Evolutionary conservation across 2,329 filamentous ascomycete genomes (phyloP).

Genomic region (Lithohypha guttulata): DNA sequence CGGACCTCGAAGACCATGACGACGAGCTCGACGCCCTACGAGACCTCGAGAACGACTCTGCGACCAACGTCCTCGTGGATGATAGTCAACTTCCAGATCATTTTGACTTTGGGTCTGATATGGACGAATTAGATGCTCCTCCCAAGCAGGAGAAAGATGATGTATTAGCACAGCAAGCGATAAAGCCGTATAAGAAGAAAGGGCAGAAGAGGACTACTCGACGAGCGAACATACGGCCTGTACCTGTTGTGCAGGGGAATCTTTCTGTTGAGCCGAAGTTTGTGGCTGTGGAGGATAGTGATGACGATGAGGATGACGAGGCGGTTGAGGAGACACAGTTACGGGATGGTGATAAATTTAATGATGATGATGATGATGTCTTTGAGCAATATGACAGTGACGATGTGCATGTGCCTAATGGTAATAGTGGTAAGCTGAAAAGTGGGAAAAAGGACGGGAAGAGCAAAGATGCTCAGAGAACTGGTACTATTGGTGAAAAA

Average conservation of each 20-base stretch:
- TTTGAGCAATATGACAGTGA: constrained; percentile 10
- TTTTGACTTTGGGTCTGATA: too few species aligned
- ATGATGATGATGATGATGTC: constrained; percentile 6
- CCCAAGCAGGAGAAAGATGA: too few species aligned
- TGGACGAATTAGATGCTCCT: too few species aligned
- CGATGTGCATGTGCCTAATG: background rate
- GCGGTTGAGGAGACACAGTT: constrained; percentile 8
- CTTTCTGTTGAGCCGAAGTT: constrained; percentile 25
- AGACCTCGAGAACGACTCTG: constrained; percentile 31
- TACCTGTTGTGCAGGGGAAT: constrained; percentile 25
- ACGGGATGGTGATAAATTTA: background rate
- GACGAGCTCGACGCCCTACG: constrained; percentile 35
- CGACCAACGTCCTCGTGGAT: constrained; percentile 24
- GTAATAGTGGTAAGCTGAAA: background rate
- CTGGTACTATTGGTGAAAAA: constrained; percentile 1
- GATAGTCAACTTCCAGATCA: constrained; percentile 34
- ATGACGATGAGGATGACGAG: constrained; percentile 13
- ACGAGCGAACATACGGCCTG: constrained; percentile 34
- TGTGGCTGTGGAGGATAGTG: constrained; percentile 16
- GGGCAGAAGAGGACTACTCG: constrained; percentile 40
- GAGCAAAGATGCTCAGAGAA: background rate
- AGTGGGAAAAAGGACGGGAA: background rate
- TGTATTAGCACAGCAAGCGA: constrained; percentile 13
- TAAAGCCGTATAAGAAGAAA: constrained; percentile 34
- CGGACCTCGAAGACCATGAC: constrained; percentile 31